phyloP scores from a whole-genome alignment of 768 basidiomycete genomes.

The Naematelia encephala region DNA sequence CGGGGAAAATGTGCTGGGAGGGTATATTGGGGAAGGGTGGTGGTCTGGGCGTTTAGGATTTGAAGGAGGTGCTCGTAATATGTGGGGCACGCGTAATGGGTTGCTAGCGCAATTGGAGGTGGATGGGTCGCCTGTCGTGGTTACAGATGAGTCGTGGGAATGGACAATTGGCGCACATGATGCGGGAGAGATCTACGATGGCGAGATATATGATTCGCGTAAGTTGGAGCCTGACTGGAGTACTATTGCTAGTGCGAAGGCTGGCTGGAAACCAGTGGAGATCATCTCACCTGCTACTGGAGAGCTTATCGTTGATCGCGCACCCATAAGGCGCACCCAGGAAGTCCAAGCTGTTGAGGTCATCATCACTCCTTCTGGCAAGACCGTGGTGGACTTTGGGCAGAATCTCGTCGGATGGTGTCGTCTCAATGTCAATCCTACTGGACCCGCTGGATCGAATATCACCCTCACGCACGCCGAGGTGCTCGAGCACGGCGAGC shows the following conservation, averaged over 20 bases:
- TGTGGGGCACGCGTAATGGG: constrained; percentile 25
- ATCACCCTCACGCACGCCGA: constrained; percentile 23
- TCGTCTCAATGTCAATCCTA: constrained; percentile 6
- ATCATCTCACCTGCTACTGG: constrained; percentile 7
- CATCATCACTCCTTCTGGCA: constrained; percentile 33
- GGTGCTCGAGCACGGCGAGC: constrained; percentile 35
- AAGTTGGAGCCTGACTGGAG: neutral
- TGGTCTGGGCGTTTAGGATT: constrained; percentile 27
- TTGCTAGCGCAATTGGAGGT: constrained; percentile 34
- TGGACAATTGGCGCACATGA: constrained; percentile 26
- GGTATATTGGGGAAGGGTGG: constrained; percentile 36
- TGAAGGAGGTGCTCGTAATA: constrained; percentile 12
- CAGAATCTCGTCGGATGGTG: constrained; percentile 41
- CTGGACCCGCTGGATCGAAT: neutral
- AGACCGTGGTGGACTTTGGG: constrained; percentile 39
- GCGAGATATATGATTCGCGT: constrained; percentile 23
- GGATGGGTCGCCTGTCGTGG: constrained; percentile 15
- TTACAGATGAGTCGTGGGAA: constrained; percentile 24
- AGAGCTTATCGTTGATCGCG: constrained; percentile 13
- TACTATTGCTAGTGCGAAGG: neutral
- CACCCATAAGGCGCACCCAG: constrained; percentile 26
- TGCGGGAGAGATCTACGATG: constrained; percentile 24
- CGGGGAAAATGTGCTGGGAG: constrained; percentile 35
- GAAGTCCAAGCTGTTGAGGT: constrained; percentile 15
- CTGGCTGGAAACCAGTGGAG: constrained; percentile 2